phyloP scores from a whole-genome alignment of 352 stramenopile species.

The Pythium coloratum region DNA sequence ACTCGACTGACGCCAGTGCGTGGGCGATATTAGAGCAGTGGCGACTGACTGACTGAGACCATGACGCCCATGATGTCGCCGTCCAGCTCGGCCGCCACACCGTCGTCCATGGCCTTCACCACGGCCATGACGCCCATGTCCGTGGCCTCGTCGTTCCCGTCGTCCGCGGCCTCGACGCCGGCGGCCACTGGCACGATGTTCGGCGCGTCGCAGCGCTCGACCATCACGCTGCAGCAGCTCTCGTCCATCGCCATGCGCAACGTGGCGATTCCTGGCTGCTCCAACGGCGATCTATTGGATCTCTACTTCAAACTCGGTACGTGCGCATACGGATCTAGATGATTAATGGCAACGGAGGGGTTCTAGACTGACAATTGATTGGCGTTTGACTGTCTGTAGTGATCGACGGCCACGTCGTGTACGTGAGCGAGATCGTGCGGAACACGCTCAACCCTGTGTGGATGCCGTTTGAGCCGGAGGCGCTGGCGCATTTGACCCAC shows the following conservation, averaged over 20 bases:
- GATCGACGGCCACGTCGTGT: slow-evolving; percentile 64
- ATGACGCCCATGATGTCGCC: slow-evolving; percentile 11
- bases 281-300: slow-evolving; percentile 51
- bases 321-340: slow-evolving; percentile 5
- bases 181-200: background rate
- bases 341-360: background rate
- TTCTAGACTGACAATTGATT: background rate
- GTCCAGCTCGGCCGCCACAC: slow-evolving; percentile 12
- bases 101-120: slow-evolving; percentile 11
- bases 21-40: too few relatives aligned
- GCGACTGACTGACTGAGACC: background rate
- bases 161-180: background rate
- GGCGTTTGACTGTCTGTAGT: slow-evolving; percentile 32
- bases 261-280: slow-evolving; percentile 50
- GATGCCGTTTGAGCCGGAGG: slow-evolving; percentile 70
- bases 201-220: slow-evolving; percentile 26
- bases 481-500: slow-evolving; percentile 23
- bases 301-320: slow-evolving; percentile 80
- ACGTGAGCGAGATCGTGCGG: slow-evolving; percentile 70
- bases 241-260: slow-evolving; percentile 80
- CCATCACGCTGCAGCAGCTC: slow-evolving; percentile 74
- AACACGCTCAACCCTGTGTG: slow-evolving; percentile 81
- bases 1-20: background rate
- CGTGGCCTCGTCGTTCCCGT: slow-evolving; percentile 1
- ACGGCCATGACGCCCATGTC: slow-evolving; percentile 5